Conservation (phyloP, 2,329 filamentous ascomycete genomes). For the Fusarium sororula region DNA sequence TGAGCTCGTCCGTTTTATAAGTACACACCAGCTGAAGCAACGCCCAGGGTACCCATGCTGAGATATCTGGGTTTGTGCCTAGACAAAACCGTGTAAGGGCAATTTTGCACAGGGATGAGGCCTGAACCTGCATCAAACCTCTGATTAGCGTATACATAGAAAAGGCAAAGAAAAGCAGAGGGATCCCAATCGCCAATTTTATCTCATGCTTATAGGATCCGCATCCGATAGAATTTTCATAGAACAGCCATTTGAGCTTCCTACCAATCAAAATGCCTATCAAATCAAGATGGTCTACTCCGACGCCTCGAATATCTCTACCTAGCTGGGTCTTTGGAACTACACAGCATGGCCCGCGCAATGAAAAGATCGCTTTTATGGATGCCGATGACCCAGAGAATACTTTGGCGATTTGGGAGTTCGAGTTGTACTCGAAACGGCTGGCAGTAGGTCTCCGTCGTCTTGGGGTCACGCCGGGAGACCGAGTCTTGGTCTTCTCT, state of each 20-base stretch:
- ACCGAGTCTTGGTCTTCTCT: background rate
- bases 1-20: background rate
- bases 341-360: background rate
- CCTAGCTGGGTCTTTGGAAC: background rate
- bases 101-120: background rate
- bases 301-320: background rate
- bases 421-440: background rate
- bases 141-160: background rate
- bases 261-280: background rate
- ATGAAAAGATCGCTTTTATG: background rate
- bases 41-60: background rate
- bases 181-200: background rate
- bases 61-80: background rate
- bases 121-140: background rate
- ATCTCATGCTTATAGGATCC: background rate
- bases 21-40: background rate
- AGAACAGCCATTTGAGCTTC: background rate
- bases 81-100: accelerated
- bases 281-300: background rate
- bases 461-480: background rate
- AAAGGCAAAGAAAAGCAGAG: background rate
- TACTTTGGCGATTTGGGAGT: background rate
- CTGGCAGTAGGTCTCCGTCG: background rate
- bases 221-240: accelerated
- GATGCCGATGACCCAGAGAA: background rate